These are phyloP conservation scores for Phalaenopsis equestris DNA, from an alignment of 106 monocot genomes.

Conservation along the genomic window DNA sequence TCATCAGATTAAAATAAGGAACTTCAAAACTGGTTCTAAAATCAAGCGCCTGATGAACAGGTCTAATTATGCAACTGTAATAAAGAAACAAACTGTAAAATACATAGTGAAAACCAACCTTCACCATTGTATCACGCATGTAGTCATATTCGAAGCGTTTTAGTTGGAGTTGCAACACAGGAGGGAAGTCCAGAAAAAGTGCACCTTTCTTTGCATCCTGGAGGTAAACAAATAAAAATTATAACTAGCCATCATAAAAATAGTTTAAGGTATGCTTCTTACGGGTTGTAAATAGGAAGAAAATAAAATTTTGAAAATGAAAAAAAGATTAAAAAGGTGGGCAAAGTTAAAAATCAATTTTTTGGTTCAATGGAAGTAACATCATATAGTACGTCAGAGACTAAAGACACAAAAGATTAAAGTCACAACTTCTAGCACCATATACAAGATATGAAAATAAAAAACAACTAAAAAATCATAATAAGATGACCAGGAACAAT, in stretches of 20 bases:
- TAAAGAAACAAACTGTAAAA: neutral
- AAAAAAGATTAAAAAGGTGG: neutral
- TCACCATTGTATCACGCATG: constrained; percentile 86
- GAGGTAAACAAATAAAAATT: constrained; percentile 7
- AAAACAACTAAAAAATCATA: neutral
- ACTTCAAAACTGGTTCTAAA: neutral
- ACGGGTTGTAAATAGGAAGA: neutral
- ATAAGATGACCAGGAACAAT: neutral
- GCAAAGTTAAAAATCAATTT: neutral
- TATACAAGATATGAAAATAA: neutral
- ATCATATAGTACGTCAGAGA: neutral
- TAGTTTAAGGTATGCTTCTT: neutral
- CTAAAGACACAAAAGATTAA: neutral
- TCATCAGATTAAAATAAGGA: neutral
- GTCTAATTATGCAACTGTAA: neutral
- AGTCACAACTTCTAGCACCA: neutral
- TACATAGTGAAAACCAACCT: constrained; percentile 36
- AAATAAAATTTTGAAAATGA: neutral
- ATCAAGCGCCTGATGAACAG: too few relatives aligned
- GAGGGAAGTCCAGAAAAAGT: constrained; percentile 79
- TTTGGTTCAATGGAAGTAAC: neutral
- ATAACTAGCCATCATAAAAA: neutral
- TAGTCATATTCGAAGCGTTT: constrained; percentile 97
- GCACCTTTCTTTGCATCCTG: constrained; percentile 93
- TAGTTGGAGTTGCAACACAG: constrained; percentile 83